Evolutionary conservation across 306 rosid species (phyloP).

Genomic region (Citrullus amarus): DNA sequence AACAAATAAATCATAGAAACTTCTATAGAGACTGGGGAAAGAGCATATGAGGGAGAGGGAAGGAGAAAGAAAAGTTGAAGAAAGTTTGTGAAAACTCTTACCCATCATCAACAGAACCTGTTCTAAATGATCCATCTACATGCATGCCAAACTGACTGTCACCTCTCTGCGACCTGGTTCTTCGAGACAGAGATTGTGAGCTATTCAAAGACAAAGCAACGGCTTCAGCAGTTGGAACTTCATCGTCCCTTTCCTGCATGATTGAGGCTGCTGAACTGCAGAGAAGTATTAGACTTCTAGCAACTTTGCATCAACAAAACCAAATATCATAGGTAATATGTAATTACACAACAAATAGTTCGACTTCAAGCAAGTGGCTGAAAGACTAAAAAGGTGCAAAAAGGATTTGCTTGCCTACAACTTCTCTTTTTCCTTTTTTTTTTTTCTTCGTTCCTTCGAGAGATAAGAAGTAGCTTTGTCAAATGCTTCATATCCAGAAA

Average conservation of each 20-base stretch:
- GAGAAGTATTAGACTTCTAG: slow-evolving; percentile 20
- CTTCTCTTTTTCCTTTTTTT: background rate
- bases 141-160: slow-evolving; percentile 51
- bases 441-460: background rate
- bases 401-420: background rate
- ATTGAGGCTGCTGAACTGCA: slow-evolving; percentile 59
- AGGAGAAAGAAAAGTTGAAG: background rate
- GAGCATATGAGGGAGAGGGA: background rate
- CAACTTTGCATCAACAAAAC: background rate
- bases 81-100: slow-evolving; percentile 28
- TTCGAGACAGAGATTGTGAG: slow-evolving; percentile 83
- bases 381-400: background rate
- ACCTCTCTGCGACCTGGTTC: slow-evolving; percentile 78
- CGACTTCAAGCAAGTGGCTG: background rate
- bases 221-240: slow-evolving; percentile 78
- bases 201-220: slow-evolving; percentile 44
- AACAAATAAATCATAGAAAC: background rate
- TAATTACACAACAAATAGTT: background rate
- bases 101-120: slow-evolving; percentile 78
- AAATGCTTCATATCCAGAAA: background rate
- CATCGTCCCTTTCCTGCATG: slow-evolving; percentile 69
- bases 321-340: background rate
- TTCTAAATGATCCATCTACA: slow-evolving; percentile 61
- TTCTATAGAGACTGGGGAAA: background rate
- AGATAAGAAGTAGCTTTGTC: background rate